These are phyloP conservation scores for Trichoderma arundinaceum DNA, from an alignment of 2,329 filamentous ascomycete species.

Conservation along the genomic window DNA sequence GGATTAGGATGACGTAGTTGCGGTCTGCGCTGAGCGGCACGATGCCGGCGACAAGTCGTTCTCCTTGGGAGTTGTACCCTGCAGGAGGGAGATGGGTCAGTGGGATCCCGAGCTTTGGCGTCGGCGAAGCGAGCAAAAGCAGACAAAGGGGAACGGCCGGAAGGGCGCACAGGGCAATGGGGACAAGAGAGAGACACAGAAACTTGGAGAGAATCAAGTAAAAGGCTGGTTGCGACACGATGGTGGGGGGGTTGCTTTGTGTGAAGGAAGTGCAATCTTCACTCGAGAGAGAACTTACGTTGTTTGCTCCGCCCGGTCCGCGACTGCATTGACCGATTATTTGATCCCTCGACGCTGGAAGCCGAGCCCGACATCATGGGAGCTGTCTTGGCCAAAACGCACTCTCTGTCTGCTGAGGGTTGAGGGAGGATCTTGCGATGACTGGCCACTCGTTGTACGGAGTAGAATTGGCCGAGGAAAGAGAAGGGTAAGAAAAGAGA, in stretches of 20 bases:
- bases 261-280: slow-evolving; percentile 22
- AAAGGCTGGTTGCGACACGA: not conserved
- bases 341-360: slow-evolving; percentile 45
- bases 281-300: slow-evolving; percentile 62
- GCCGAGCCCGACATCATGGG: slow-evolving; percentile 47
- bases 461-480: slow-evolving; percentile 19
- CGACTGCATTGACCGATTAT: slow-evolving; percentile 69
- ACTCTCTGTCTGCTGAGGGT: slow-evolving; percentile 3
- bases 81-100: slow-evolving; percentile 39
- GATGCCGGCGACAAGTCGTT: slow-evolving; percentile 92
- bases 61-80: slow-evolving; percentile 93
- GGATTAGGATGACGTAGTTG: slow-evolving; percentile 87
- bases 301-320: slow-evolving; percentile 79
- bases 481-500: not conserved
- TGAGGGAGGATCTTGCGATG: slow-evolving; percentile 1
- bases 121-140: slow-evolving; percentile 32
- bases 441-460: slow-evolving; percentile 19
- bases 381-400: slow-evolving; percentile 30
- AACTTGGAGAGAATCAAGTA: not conserved
- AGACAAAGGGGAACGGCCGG: slow-evolving; percentile 30
- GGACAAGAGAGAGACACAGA: not conserved
- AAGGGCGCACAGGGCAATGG: not conserved
- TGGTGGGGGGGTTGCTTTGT: slow-evolving; percentile 4
- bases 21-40: slow-evolving; percentile 88
- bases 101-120: slow-evolving; percentile 33